Evolutionary conservation across 164 flowering plant species (phyloP), one percentile per base, ranked within the genome.

Genomic region (Stephania japonica): DNA sequence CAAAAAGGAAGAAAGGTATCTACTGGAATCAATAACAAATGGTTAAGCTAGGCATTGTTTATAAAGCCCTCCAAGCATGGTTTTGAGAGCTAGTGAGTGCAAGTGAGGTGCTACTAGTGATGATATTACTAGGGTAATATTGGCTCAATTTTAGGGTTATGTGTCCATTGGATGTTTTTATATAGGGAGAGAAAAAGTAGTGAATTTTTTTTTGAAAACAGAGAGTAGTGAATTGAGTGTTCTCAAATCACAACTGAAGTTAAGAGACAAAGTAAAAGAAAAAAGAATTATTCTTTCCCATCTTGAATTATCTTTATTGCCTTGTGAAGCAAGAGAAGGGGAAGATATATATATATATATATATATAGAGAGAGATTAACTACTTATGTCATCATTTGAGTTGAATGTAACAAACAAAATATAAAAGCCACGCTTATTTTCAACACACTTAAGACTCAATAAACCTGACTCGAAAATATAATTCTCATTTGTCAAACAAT

Each of bases 1-100:
- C 19, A 42, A 42, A 19, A 50, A n/a, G 68, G 62, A 72, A 49
- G 56, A 63, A 77, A 77, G 72, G 75, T 56, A 72, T 72, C 41
- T 14, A 8, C 21, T 42, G 16, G 78, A 67, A 71, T 76, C 71
- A 66, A 62, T 26, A 68, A 53, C 50, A 23, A 19, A 18, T 61
- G 24, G 11, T 25, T 23, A n/a, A 32, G 6, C n/a, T 7, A n/a
- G n/a, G n/a, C n/a, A 64, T 1, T 27, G 5, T 32, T 32, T 32
- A n/a, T 32, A 65, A 23, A 25, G 27, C 16, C 53, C 66, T 23
- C 16, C 9, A 75, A 75, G 49, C 44, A 63, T 70, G 65, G 50
- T 63, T 75, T 65, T 70, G 69, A 56, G 62, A 56, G 62, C 5
- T 56, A 16, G 62, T 56, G 61, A 14, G 61, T 16, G 61, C 5